Evolutionary conservation across 179 eudicot species (phyloP), one percentile per base, ranked within the genome.

Genomic region (Silene coronaria): DNA sequence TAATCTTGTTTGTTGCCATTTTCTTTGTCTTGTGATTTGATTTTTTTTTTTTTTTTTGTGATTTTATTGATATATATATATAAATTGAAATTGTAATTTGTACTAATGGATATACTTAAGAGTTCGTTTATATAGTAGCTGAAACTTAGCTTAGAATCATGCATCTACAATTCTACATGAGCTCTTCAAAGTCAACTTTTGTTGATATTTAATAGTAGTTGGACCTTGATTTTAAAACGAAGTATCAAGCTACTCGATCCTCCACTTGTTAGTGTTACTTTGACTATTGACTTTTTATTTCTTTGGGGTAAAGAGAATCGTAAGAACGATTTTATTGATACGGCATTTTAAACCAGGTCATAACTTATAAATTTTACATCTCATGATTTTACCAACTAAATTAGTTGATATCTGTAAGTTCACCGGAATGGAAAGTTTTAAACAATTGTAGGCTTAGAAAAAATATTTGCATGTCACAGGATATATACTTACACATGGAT

Each of bases 1-100:
- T 24, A 46, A 46, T 45, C 73, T 70, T 70, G 60, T 24, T 70
- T 24, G 17, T 46, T 46, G 60, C 59, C 73, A 70, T 14, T 10
- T 68, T 10, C 3, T 68, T 38, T 0, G 2, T 34, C 1, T 2
- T 10, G 21, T 34, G 7, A 21, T 67, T 67, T n/a, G 65, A 59
- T 60, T 66, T 3, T 9, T 19, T 67, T 67, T 67, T n/a, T 30
- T 21, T 60, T 66, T 3, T 9, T 19, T 67, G 51, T 34, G 48
- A 19, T 34, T 5, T 7, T 32, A 14, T 34, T 34, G 4, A 36
- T 67, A 24, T 14, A n/a, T n/a, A n/a, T n/a, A n/a, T n/a, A n/a
- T n/a, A n/a, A 3, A 62, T 62, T 62, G 19, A 9, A 23, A 62
- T 5, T 24, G n/a, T n/a, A n/a, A 24, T 4, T 60, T n/a, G 14